Base-by-base conservation (phyloP, 2,329 filamentous ascomycete genomes). In the Alternaria solani region DNA sequence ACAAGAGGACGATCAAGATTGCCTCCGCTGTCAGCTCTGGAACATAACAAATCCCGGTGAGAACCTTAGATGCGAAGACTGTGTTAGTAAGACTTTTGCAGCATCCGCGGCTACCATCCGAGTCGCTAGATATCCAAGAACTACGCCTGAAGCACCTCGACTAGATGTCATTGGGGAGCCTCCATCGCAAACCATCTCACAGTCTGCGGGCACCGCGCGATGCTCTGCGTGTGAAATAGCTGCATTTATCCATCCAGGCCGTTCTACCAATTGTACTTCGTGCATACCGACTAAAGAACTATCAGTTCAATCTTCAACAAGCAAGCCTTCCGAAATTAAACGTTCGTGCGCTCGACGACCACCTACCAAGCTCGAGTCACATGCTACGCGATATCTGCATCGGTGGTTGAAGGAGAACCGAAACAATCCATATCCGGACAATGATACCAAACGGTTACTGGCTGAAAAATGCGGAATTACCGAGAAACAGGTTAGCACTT, bases 401-500 rank as follows among this genome's bases (percentile, higher is more conserved):
- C 56, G 51, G 5, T 78, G 75, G 74, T 66, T 78, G 7, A 68
- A 67, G 41, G 70, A 67, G 0, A 67, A 78, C 28, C 62, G 61
- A 34, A 64, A 73, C 48, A 64, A 77, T 16, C 74, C 75, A 1
- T 78, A 78, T 46, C 74, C 75, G 11, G 69, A 52, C 56, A 62
- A 67, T 2, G 68, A 75, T 20, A 70, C 65, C 7, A 78, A 78
- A 57, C 63, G 64, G 26, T 57, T 62, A 32, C 59, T 78, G 25
- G 73, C 75, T 16, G 62, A 70, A 39, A 65, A 69, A 28, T 77
- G 73, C 55, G 69, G 68, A 3, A 75, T 77, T 38, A 75, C 75
- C 0, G 70, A 75, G 55, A 77, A 75, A 46, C 75, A 78, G 52
- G 70, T 77, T 1, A 73, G 62, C 5, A 77, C 75, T 23, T 77